Percentiles rank a stretch among this genome's conserved stretches.
Conservation (phyloP, 768 basidiomycete genomes). For the Thelephora ganbajun region DNA sequence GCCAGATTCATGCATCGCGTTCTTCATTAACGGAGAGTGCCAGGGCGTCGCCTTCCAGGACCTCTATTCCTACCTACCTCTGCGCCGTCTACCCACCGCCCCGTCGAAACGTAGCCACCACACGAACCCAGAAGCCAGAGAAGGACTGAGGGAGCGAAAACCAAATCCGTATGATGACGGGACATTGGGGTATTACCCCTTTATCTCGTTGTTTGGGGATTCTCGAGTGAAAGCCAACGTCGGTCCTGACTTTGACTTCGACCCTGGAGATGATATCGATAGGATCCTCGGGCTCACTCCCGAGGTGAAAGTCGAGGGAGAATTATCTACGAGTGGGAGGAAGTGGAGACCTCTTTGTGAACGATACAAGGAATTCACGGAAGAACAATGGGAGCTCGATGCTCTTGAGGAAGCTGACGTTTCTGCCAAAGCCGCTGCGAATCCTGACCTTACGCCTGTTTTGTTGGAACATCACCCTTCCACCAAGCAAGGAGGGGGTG, state of each 20-base stretch:
- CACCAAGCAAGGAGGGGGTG: neutral
- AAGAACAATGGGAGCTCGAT: constrained; percentile 70
- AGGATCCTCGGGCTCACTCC: constrained; percentile 27
- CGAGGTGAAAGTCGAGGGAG: constrained; percentile 18
- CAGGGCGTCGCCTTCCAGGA: constrained; percentile 79
- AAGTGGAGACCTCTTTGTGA: constrained; percentile 71
- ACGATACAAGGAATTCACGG: constrained; percentile 74
- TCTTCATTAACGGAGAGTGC: constrained; percentile 85
- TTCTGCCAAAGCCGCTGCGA: constrained; percentile 26
- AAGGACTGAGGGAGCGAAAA: constrained; percentile 52
- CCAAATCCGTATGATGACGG: constrained; percentile 92
- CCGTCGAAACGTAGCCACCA: neutral
- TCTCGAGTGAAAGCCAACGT: constrained; percentile 77
- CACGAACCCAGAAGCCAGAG: constrained; percentile 49
- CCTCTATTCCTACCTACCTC: constrained; percentile 79
- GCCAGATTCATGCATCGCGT: constrained; percentile 60
- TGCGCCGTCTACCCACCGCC: constrained; percentile 25
- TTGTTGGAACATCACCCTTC: too few species aligned
- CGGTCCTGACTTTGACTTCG: constrained; percentile 74
- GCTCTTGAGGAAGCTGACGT: constrained; percentile 64
- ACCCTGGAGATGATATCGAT: constrained; percentile 72
- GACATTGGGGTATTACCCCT: constrained; percentile 87
- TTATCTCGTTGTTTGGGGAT: constrained; percentile 87
- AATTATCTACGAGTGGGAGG: constrained; percentile 10
- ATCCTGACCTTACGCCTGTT: constrained; percentile 1